Percentiles rank a stretch among this genome's conserved stretches.
These are phyloP conservation scores for Yamadazyma insecticola DNA, from an alignment of 805 yeast genomes.

Conservation along the genomic window DNA sequence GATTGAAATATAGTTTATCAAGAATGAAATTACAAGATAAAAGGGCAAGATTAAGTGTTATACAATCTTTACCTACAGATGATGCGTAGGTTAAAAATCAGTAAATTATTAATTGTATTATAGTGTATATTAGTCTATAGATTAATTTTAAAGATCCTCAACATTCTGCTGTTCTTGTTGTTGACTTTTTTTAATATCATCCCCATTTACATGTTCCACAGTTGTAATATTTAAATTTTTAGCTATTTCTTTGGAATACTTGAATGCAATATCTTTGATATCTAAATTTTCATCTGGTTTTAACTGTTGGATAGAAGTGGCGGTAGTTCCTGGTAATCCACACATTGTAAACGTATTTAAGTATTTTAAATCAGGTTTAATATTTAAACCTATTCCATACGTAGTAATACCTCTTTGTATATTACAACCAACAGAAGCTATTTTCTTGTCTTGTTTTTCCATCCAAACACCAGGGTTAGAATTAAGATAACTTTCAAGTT, in stretches of 20 bases:
- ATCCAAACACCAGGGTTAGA: constrained; percentile 91
- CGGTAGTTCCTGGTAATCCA: constrained; percentile 60
- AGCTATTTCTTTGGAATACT: constrained; percentile 35
- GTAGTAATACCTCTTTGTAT: constrained; percentile 80
- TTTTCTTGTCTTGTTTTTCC: constrained; percentile 46
- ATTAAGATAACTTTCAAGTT: constrained; percentile 47
- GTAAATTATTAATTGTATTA: background rate
- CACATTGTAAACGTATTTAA: constrained; percentile 77
- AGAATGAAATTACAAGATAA: constrained; percentile 16
- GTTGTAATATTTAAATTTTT: constrained; percentile 24
- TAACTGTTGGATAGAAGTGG: constrained; percentile 29
- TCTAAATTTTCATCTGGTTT: constrained; percentile 10
- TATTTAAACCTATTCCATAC: constrained; percentile 86
- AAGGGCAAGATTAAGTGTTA: constrained; percentile 11
- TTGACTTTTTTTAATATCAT: constrained; percentile 14
- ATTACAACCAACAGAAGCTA: constrained; percentile 88
- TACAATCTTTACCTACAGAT: background rate
- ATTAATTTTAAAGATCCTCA: no score
- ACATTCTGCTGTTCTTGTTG: constrained; percentile 1
- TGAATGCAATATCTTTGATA: constrained; percentile 24
- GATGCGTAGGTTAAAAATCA: background rate
- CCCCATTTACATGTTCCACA: constrained; percentile 34
- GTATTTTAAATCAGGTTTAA: constrained; percentile 64
- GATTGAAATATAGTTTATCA: constrained; percentile 38
- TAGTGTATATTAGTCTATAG: background rate